Evolutionary conservation across 116 monocot genomes (phyloP).

Genomic region (Cymodocea nodosa): DNA sequence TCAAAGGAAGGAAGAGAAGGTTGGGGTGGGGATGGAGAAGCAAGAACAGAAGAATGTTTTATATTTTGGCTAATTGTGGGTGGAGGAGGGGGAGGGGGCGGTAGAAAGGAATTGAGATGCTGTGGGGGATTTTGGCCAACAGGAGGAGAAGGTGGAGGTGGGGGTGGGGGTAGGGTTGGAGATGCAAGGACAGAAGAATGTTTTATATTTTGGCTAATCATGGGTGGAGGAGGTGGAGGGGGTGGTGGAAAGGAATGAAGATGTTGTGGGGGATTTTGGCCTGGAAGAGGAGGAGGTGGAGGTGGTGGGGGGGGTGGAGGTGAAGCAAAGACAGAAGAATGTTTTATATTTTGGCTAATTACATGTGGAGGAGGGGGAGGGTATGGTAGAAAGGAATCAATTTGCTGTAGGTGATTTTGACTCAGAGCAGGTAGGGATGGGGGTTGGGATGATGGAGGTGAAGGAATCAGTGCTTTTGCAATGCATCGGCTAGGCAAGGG

Average conservation of each 20-base stretch:
- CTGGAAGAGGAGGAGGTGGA: constrained; percentile 1
- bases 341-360: not conserved
- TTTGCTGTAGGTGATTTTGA: not conserved
- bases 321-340: constrained; percentile 2
- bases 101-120: not conserved
- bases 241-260: not conserved
- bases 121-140: not conserved
- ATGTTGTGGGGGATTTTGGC: not conserved
- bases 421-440: constrained; percentile 1
- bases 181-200: constrained; percentile 1
- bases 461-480: not conserved
- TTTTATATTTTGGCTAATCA: not conserved
- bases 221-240: not conserved
- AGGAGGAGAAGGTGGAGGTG: constrained; percentile 5
- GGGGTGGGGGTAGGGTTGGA: constrained; percentile 5
- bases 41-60: not conserved
- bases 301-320: constrained; percentile 14
- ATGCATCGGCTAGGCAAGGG: too few species aligned
- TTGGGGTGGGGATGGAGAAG: constrained; percentile 5
- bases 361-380: too few species aligned
- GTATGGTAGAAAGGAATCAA: too few species aligned
- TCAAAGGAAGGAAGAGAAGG: not conserved
- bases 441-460: constrained; percentile 7
- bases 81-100: not conserved
- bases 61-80: not conserved